These are phyloP conservation scores for Macrotyloma uniflorum DNA, from an alignment of 306 rosid genomes.

Conservation along the genomic window DNA sequence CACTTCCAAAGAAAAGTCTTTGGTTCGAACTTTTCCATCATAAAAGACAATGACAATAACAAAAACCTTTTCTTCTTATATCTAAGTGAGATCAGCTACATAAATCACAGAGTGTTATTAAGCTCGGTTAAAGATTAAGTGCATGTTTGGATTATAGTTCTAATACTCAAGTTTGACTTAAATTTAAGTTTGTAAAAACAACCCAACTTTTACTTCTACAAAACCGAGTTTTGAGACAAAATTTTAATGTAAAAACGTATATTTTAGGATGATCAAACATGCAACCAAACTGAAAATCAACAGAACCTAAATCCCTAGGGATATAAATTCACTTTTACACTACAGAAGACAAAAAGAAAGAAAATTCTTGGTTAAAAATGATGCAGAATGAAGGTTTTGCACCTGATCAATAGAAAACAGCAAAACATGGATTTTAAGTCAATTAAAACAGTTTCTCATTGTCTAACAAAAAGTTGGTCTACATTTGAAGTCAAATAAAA, in stretches of 20 bases:
- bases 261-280: too few species aligned
- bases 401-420: not conserved
- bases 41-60: not conserved
- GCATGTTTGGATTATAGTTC: too few species aligned
- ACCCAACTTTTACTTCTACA: too few species aligned
- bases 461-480: not conserved
- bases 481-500: not conserved
- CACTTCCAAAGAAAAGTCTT: not conserved
- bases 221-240: too few species aligned
- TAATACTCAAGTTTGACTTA: too few species aligned
- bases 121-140: not conserved
- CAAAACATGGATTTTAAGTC: not conserved
- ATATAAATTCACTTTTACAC: not conserved
- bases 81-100: not conserved
- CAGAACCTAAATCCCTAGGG: not conserved
- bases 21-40: too few species aligned
- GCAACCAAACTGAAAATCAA: too few species aligned
- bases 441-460: not conserved
- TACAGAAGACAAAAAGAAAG: not conserved
- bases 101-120: not conserved
- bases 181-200: too few species aligned
- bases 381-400: not conserved
- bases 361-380: not conserved
- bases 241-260: too few species aligned
- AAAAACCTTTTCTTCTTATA: not conserved